These are phyloP conservation scores for Linderniella brevidens DNA, from an alignment of 257 asterid genomes.

Conservation along the genomic window DNA sequence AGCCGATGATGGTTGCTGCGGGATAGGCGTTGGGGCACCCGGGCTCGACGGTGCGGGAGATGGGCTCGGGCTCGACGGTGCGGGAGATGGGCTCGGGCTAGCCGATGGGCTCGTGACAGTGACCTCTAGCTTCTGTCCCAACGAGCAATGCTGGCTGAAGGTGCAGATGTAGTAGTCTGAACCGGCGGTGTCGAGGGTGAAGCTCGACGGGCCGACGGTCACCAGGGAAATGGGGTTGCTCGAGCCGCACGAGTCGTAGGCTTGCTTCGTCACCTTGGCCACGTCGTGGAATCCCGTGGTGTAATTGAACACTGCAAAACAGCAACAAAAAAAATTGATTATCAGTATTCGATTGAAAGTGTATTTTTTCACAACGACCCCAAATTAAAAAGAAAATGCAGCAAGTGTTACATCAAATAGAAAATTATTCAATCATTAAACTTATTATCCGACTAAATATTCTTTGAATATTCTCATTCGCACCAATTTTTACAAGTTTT, in stretches of 20 bases:
- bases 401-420: too few species aligned
- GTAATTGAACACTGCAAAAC: slow-evolving; percentile 51
- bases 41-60: slow-evolving; percentile 8
- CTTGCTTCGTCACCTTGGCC: slow-evolving; percentile 34
- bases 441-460: too few species aligned
- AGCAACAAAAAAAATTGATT: not conserved
- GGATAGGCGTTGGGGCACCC: slow-evolving; percentile 1
- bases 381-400: too few species aligned
- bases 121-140: slow-evolving; percentile 55
- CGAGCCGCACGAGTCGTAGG: slow-evolving; percentile 30
- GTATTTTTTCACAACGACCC: too few species aligned
- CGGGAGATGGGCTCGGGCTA: slow-evolving; percentile 18
- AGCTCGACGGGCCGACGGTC: slow-evolving; percentile 33
- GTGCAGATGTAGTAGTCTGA: slow-evolving; percentile 38
- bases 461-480: too few species aligned
- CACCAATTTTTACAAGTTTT: too few species aligned
- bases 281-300: slow-evolving; percentile 32
- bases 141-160: slow-evolving; percentile 29
- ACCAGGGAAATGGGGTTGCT: slow-evolving; percentile 13
- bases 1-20: slow-evolving; percentile 7
- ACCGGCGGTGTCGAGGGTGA: slow-evolving; percentile 37
- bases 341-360: too few species aligned
- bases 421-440: too few species aligned
- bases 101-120: slow-evolving; percentile 24
- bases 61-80: slow-evolving; percentile 9